Conservation (phyloP, 176 grass and related monocot species). For the Oryza punctata region DNA sequence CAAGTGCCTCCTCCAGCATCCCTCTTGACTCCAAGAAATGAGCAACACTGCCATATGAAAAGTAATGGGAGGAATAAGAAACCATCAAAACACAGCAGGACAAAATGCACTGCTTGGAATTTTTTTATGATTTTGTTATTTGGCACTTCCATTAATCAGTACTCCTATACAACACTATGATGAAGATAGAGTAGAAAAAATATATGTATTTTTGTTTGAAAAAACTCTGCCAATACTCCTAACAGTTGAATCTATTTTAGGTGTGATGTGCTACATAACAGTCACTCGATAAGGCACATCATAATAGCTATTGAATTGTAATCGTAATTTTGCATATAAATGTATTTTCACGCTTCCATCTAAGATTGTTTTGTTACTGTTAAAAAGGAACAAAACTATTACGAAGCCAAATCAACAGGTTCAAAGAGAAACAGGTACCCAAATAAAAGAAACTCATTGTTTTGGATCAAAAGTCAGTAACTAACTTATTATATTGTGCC, state of each 20-base stretch:
- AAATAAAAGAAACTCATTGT: background rate
- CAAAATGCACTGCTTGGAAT: background rate
- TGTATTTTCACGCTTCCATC: background rate
- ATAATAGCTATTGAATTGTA: background rate
- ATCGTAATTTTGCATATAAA: conserved; percentile 22
- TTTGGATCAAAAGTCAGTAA: conserved; percentile 19
- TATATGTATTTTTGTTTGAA: background rate
- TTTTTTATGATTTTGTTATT: background rate
- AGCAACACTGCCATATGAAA: conserved; percentile 67
- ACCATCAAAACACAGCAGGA: background rate
- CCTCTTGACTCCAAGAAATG: conserved; percentile 98
- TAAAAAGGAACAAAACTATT: background rate
- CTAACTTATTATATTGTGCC: conserved; percentile 88
- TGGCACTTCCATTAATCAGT: background rate
- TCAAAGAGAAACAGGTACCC: background rate
- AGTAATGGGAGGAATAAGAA: background rate
- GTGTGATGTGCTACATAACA: background rate
- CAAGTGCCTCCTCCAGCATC: conserved; percentile 98
- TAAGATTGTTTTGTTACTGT: background rate
- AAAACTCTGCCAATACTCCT: background rate
- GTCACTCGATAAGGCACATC: background rate
- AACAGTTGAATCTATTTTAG: background rate
- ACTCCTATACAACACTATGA: background rate
- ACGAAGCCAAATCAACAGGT: background rate
- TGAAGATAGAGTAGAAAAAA: too few species aligned